These are phyloP conservation scores for Xanthoconium separans DNA, from an alignment of 1,284 basidiomycete species.

Conservation along the genomic window DNA sequence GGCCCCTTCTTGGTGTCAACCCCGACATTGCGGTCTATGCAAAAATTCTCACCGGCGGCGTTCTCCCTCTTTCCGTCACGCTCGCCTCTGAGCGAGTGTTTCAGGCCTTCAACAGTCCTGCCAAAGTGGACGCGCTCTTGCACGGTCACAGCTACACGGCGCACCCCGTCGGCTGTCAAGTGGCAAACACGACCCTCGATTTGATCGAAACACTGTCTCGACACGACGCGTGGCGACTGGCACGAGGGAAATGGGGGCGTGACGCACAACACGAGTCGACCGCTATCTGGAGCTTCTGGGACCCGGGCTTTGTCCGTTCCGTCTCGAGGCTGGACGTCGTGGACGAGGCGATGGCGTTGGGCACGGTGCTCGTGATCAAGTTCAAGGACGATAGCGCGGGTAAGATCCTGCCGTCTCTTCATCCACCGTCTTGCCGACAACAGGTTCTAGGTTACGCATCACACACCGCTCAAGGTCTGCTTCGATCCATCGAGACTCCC, in stretches of 20 bases:
- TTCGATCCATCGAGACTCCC: constrained; percentile 47
- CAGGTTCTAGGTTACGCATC: constrained; percentile 69
- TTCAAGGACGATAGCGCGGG: constrained; percentile 62
- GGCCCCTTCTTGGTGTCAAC: constrained; percentile 63
- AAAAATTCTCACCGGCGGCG: constrained; percentile 92
- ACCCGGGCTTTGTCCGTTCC: constrained; percentile 62
- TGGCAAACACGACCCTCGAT: constrained; percentile 80
- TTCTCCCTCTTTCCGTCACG: constrained; percentile 86
- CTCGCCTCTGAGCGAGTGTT: constrained; percentile 83
- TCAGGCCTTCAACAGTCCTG: constrained; percentile 71
- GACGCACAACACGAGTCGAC: constrained; percentile 9
- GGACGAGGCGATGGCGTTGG: constrained; percentile 82
- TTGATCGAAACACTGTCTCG: constrained; percentile 54
- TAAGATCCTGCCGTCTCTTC: constrained; percentile 32
- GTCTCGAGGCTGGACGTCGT: constrained; percentile 63
- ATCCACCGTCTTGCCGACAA: constrained; percentile 4
- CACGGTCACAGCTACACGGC: constrained; percentile 97
- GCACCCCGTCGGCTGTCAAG: constrained; percentile 88
- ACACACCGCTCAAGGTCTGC: constrained; percentile 60
- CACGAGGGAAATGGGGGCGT: constrained; percentile 35
- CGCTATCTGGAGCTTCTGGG: constrained; percentile 88
- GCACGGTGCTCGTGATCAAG: constrained; percentile 85
- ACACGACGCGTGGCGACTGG: constrained; percentile 43
- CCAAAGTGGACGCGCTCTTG: constrained; percentile 83
- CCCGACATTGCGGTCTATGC: constrained; percentile 93